phyloP scores from a whole-genome alignment of 495 filamentous ascomycete species.

The Pyronema domesticum region DNA sequence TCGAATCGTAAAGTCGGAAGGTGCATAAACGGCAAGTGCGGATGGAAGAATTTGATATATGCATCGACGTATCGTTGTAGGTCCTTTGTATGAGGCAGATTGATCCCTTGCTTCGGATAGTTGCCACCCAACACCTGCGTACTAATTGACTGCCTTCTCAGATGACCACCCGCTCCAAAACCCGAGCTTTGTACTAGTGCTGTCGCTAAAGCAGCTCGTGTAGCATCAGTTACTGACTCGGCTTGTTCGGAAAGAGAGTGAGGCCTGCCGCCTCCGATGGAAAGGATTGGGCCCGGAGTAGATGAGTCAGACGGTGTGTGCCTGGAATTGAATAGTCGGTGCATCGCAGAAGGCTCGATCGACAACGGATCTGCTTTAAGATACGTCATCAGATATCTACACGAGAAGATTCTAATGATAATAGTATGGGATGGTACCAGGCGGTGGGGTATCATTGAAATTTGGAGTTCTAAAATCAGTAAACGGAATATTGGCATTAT shows the following conservation, averaged over 20 bases:
- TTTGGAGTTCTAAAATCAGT: constrained; percentile 23
- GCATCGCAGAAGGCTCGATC: constrained; percentile 21
- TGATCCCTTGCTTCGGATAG: constrained; percentile 29
- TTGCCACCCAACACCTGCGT: constrained; percentile 26
- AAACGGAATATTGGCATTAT: constrained; percentile 4
- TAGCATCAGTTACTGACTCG: constrained; percentile 84
- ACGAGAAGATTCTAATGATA: constrained; percentile 13
- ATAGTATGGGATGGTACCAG: constrained; percentile 37
- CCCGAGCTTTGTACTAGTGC: constrained; percentile 61
- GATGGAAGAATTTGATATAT: constrained; percentile 89
- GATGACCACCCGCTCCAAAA: constrained; percentile 37
- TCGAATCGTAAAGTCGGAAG: constrained; percentile 87
- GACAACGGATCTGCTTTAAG: constrained; percentile 22
- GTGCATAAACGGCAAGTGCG: constrained; percentile 85
- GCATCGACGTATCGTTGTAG: constrained; percentile 81
- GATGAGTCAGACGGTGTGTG: constrained; percentile 12
- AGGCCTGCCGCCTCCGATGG: constrained; percentile 8
- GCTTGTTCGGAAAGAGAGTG: constrained; percentile 48
- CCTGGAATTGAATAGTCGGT: constrained; percentile 18
- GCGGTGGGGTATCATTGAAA: constrained; percentile 42
- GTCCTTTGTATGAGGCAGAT: constrained; percentile 71
- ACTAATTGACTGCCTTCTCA: constrained; percentile 25
- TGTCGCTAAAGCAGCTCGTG: constrained; percentile 66
- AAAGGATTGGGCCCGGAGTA: constrained; percentile 5
- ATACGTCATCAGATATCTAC: constrained; percentile 10